Percentiles rank a stretch among this genome's conserved stretches.
These are phyloP conservation scores for Fusarium sp. DNA, from an alignment of 2,329 filamentous ascomycete species.

Conservation along the genomic window DNA sequence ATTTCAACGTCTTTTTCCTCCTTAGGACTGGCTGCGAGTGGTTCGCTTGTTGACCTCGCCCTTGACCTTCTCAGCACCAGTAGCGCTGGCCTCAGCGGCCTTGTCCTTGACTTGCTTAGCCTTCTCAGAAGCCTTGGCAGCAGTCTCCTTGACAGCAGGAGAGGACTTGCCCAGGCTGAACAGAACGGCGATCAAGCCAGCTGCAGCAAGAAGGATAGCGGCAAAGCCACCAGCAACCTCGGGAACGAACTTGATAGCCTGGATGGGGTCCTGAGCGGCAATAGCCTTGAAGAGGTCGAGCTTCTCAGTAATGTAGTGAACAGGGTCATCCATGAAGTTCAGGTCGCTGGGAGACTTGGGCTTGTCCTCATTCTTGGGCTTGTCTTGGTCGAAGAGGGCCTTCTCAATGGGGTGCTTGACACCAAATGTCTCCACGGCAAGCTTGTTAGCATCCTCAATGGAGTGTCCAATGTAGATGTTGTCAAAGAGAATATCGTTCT, in stretches of 20 bases:
- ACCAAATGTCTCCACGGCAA: conserved; percentile 90
- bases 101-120: conserved; percentile 78
- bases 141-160: conserved; percentile 80
- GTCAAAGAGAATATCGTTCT: conserved; percentile 98
- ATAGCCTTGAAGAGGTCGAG: conserved; percentile 90
- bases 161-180: conserved; percentile 75
- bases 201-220: conserved; percentile 75
- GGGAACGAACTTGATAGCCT: conserved; percentile 89
- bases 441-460: conserved; percentile 87
- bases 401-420: conserved; percentile 88
- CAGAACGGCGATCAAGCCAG: conserved; percentile 77
- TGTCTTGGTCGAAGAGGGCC: conserved; percentile 80
- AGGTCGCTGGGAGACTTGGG: conserved; percentile 81
- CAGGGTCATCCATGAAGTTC: conserved; percentile 91
- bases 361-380: conserved; percentile 78
- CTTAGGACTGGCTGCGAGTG: conserved; percentile 69
- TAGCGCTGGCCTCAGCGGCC: conserved; percentile 69
- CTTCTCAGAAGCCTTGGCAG: conserved; percentile 75
- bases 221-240: conserved; percentile 88
- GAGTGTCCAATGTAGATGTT: conserved; percentile 99
- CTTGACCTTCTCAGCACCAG: conserved; percentile 80
- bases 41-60: conserved; percentile 75
- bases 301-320: conserved; percentile 92
- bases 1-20: background rate
- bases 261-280: conserved; percentile 82